A percentile compares a stretch with the other conserved stretches of the same genome.
Evolutionary conservation across 371 early-diverging fungal species (phyloP).

Genomic region (Encephalitozoon intestinalis): DNA sequence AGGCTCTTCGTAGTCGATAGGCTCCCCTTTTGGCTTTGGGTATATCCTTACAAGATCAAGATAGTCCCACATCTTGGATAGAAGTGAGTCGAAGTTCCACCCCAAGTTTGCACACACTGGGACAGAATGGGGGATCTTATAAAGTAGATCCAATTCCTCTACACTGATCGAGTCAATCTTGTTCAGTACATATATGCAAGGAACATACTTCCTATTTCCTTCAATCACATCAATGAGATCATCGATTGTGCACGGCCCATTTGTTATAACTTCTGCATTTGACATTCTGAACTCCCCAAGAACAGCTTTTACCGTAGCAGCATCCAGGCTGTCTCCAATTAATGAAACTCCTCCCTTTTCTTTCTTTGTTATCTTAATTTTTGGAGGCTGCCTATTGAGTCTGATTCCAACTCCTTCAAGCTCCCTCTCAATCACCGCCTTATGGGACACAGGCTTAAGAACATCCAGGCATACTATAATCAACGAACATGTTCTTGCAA

Average conservation of each 20-base stretch:
- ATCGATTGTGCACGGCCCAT: constrained; percentile 74
- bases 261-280: constrained; percentile 92
- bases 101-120: constrained; percentile 89
- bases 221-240: constrained; percentile 94
- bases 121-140: constrained; percentile 90
- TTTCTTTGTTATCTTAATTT: constrained; percentile 78
- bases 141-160: constrained; percentile 79
- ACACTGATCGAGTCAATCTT: constrained; percentile 93
- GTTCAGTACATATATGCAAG: constrained; percentile 88
- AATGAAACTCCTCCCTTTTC: constrained; percentile 93
- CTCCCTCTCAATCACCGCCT: constrained; percentile 81
- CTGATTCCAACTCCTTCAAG: constrained; percentile 93
- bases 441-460: constrained; percentile 77
- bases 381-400: constrained; percentile 77
- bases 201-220: constrained; percentile 84
- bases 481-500: constrained; percentile 89
- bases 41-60: constrained; percentile 66
- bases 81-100: constrained; percentile 96
- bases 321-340: constrained; percentile 75
- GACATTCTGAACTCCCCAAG: constrained; percentile 89
- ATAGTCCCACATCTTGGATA: constrained; percentile 66
- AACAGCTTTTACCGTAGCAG: constrained; percentile 78
- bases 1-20: constrained; percentile 89
- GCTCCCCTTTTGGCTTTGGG: constrained; percentile 89
- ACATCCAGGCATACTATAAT: constrained; percentile 95